Percentiles rank a stretch among this genome's conserved stretches.
Conservation (phyloP, 345 rosid genomes). For the Streptanthus diversifolius region DNA sequence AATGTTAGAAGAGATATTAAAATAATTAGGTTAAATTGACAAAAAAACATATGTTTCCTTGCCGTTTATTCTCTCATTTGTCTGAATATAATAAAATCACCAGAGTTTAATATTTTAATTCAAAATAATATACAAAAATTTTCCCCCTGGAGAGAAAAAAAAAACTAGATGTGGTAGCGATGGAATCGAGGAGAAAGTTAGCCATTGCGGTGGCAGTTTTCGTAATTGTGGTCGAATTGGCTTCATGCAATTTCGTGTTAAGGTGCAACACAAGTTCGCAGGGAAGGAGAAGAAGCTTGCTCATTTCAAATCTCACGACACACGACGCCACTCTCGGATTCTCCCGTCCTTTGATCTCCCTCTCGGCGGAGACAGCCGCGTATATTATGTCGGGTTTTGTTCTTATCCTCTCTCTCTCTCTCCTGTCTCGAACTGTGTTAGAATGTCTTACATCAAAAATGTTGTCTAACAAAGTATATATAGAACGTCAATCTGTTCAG, state of each 20-base stretch:
- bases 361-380: conserved; percentile 81
- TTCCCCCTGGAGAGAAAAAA: not conserved
- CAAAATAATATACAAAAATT: not conserved
- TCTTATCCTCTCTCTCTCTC: conserved; percentile 4
- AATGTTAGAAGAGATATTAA: too few relatives aligned
- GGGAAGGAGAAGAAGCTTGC: conserved; percentile 42
- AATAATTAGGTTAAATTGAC: too few relatives aligned
- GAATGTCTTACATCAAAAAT: not conserved
- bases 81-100: conserved; percentile 8
- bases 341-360: conserved; percentile 59
- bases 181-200: conserved; percentile 39
- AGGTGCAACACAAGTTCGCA: conserved; percentile 63
- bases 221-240: conserved; percentile 31
- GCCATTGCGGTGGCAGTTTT: conserved; percentile 26
- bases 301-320: conserved; percentile 63
- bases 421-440: not conserved
- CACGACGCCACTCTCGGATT: conserved; percentile 61
- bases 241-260: conserved; percentile 42
- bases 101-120: not conserved
- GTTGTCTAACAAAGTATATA: not conserved
- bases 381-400: conserved; percentile 63
- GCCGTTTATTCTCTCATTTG: not conserved
- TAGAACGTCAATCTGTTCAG: not conserved
- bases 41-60: too few relatives aligned
- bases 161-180: not conserved